A percentile compares a stretch with the other conserved stretches of the same genome.
Conservation (phyloP, 257 asterid species). For the Thymus mandschuricus region DNA sequence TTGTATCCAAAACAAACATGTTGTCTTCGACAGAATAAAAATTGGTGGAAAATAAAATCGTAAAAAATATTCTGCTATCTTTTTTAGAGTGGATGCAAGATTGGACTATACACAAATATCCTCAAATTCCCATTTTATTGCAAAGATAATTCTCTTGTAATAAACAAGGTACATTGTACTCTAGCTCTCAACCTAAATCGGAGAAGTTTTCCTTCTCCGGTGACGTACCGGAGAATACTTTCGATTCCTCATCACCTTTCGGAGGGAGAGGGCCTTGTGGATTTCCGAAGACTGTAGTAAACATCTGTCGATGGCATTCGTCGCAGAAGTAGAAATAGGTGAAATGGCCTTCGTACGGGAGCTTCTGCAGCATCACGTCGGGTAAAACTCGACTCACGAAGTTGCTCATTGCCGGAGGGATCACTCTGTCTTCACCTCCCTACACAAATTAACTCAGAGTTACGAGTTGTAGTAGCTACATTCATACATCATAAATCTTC, state of each 20-base stretch:
- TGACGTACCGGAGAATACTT: constrained; percentile 21
- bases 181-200: constrained; percentile 16
- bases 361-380: constrained; percentile 81
- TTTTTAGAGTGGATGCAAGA: neutral
- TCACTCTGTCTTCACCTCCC: constrained; percentile 81
- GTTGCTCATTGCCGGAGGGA: constrained; percentile 81
- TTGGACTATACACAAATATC: neutral
- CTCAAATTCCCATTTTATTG: neutral
- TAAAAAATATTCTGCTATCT: neutral
- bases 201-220: constrained; percentile 32
- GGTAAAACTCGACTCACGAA: constrained; percentile 82
- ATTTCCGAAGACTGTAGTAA: constrained; percentile 60
- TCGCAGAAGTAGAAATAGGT: constrained; percentile 80
- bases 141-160: neutral
- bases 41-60: too few relatives aligned
- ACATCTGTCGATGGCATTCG: constrained; percentile 78
- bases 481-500: neutral
- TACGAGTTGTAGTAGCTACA: neutral
- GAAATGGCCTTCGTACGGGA: constrained; percentile 82
- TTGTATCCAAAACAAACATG: too few relatives aligned
- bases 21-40: too few relatives aligned
- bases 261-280: constrained; percentile 74
- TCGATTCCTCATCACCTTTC: constrained; percentile 31
- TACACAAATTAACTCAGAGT: constrained; percentile 14
- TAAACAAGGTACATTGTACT: neutral